Base-by-base conservation (phyloP, 495 filamentous ascomycete genomes). In the Xylaria intraflava region DNA sequence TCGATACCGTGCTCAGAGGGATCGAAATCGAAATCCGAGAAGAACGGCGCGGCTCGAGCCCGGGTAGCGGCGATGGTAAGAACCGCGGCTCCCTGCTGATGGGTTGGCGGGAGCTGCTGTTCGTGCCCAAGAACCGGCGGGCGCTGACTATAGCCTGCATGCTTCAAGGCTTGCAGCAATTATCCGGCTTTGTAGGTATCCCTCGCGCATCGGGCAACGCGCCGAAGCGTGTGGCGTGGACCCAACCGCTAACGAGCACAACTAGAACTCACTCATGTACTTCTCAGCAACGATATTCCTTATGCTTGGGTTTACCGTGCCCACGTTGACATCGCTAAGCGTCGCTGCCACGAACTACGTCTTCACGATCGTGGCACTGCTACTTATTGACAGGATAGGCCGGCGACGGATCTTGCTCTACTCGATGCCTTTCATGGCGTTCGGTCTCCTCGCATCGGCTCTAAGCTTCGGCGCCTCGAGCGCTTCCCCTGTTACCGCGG, bases 241-340 rank as follows among this genome's bases (percentile, higher is more conserved):
- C 11, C 19, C 29, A 19, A 12, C 24, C 45, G 46, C 61, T 68
- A 43, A 65, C 46, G 22, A 12, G 22, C 22, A 9, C 16, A 47
- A n/a, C 17, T 60, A 85, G 81, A 95, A 95, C 69, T 86, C 85
- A 42, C 77, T 96, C 11, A 96, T 96, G 91, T 96, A 96, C 66
- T 96, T 91, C 66, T 91, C 89, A 6, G 88, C 89, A 3, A 95
- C 90, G 5, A 89, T 96, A 27, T 96, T 96, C 66, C 75, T 83
- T 10, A 70, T 89, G 26, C 73, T 95, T 19, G 85, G 86, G 2
- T 95, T 96, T 67, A 75, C 76, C 27, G 84, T 82, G 16, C 91
- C 91, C 23, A 95, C 88, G 0, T 75, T 92, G 41, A 89, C 85
- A 2, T 87, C 89, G 2, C 78, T 95, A 36, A 82, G 83, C 5